A percentile compares a stretch with the other conserved stretches of the same genome.
Evolutionary conservation across 2,329 filamentous ascomycete genomes (phyloP).

Genomic region (Xylaria sp.): DNA sequence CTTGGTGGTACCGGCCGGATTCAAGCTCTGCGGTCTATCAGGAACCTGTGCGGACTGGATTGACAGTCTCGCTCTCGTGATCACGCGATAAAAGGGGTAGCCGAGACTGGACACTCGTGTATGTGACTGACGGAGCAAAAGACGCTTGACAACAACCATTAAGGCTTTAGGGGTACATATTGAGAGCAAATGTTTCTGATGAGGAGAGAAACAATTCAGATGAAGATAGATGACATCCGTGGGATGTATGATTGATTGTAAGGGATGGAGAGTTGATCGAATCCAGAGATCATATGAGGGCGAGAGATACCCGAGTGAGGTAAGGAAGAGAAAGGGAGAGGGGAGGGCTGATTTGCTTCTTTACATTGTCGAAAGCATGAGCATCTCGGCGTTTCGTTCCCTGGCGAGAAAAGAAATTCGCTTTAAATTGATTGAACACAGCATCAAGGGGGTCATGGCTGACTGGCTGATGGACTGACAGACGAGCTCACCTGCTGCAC

Average conservation of each 20-base stretch:
- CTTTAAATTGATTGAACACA: too few relatives aligned
- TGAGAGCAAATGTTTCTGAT: constrained; percentile 5
- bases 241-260: constrained; percentile 5
- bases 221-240: not conserved
- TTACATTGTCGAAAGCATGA: constrained; percentile 8
- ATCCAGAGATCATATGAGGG: constrained; percentile 1
- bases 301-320: constrained; percentile 8
- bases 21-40: constrained; percentile 79
- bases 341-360: constrained; percentile 7
- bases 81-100: constrained; percentile 51
- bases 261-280: too few relatives aligned
- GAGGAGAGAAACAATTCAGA: not conserved
- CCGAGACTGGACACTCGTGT: too few relatives aligned
- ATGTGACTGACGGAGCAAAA: not conserved
- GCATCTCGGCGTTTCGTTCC: constrained; percentile 14
- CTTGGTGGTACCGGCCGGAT: constrained; percentile 82
- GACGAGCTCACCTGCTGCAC: not conserved
- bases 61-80: constrained; percentile 79
- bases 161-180: not conserved
- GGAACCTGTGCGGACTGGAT: constrained; percentile 78
- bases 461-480: not conserved
- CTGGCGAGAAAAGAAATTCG: too few relatives aligned
- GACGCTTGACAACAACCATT: not conserved
- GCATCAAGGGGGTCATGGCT: too few relatives aligned
- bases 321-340: not conserved